These are phyloP conservation scores for Pelargonium citronellum DNA, from an alignment of 441 rosid genomes.

Conservation along the genomic window DNA sequence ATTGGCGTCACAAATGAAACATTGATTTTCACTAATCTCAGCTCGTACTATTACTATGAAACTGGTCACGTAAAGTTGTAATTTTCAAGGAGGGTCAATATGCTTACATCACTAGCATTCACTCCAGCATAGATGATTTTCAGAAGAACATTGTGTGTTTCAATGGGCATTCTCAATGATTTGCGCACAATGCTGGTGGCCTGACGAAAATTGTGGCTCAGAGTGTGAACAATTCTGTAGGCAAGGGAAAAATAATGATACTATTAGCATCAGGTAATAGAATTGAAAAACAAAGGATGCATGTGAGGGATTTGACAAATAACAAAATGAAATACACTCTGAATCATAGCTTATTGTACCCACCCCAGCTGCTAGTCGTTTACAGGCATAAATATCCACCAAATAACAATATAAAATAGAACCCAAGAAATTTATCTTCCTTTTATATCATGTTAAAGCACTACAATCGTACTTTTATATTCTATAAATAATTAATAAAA, in stretches of 20 bases:
- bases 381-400: too few relatives aligned
- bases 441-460: too few relatives aligned
- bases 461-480: too few relatives aligned
- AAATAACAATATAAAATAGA: too few relatives aligned
- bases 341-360: neutral
- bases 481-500: too few relatives aligned
- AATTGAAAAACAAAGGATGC: too few relatives aligned
- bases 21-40: neutral
- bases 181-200: conserved; percentile 59
- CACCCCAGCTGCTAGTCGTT: too few relatives aligned
- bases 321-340: neutral
- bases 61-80: neutral
- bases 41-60: neutral
- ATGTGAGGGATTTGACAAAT: neutral
- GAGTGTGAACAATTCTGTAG: conserved; percentile 78
- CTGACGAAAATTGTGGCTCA: conserved; percentile 78
- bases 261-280: too few relatives aligned
- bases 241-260: conserved; percentile 17
- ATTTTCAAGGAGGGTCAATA: conserved; percentile 16
- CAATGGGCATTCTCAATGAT: conserved; percentile 55
- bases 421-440: too few relatives aligned
- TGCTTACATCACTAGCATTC: conserved; percentile 98
- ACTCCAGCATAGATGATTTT: conserved; percentile 91
- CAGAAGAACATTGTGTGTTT: conserved; percentile 63
- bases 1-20: neutral